phyloP scores from a whole-genome alignment of 2,329 filamentous ascomycete genomes.

The Fusarium coffeatum region DNA sequence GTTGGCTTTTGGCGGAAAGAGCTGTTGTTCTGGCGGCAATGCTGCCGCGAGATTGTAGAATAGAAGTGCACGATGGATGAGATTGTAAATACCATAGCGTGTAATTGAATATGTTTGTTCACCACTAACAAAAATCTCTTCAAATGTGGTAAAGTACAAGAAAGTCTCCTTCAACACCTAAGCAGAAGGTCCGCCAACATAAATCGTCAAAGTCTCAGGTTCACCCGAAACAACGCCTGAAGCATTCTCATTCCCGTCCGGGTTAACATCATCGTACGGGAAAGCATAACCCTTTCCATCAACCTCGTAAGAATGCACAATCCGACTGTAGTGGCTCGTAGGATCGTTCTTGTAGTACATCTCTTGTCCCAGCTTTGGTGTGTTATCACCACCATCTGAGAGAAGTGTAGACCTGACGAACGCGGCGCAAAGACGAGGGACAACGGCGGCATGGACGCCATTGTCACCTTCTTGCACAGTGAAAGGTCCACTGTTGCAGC shows the following conservation, averaged over 20 bases:
- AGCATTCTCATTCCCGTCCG: conserved; percentile 65
- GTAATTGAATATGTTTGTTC: not conserved
- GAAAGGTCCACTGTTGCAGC: conserved; percentile 63
- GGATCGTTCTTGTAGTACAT: conserved; percentile 59
- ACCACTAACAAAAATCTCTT: not conserved
- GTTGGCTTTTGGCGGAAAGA: conserved; percentile 43
- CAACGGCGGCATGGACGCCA: conserved; percentile 55
- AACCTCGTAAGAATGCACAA: conserved; percentile 69
- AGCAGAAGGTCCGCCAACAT: conserved; percentile 36
- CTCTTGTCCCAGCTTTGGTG: conserved; percentile 54
- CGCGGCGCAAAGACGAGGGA: conserved; percentile 63
- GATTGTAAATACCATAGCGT: conserved; percentile 13
- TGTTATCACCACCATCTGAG: conserved; percentile 58
- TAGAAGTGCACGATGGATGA: not conserved
- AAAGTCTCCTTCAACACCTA: not conserved
- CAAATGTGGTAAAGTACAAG: not conserved
- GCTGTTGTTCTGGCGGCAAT: conserved; percentile 27
- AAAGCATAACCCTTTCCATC: conserved; percentile 74
- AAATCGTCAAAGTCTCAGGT: conserved; percentile 47
- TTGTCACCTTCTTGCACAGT: conserved; percentile 53
- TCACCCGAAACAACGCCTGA: conserved; percentile 50
- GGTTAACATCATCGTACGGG: conserved; percentile 75
- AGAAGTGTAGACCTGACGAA: conserved; percentile 61
- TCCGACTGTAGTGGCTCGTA: conserved; percentile 67
- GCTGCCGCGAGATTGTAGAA: conserved; percentile 29